Base-by-base conservation (phyloP, 164 flowering plant species). In the Aristolochia californica region DNA sequence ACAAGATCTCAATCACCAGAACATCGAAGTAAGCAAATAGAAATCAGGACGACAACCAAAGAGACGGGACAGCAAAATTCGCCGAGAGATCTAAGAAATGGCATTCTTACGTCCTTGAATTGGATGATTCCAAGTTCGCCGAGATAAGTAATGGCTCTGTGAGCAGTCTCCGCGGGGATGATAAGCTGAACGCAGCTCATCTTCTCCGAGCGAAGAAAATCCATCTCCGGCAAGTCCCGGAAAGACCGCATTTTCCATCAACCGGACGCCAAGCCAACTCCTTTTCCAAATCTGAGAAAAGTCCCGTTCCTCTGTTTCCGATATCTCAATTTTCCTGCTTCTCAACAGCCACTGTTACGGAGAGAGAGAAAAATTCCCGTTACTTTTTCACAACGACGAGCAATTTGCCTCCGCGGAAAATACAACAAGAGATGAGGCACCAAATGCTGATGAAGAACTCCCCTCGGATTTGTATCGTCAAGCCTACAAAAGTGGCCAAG, bases 201-300 rank as follows among this genome's bases (percentile, higher is more conserved):
- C 82, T 78, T 78, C 88, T 91, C 98, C 56, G 98, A 91, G 34
- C 98, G 85, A 85, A 91, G 76, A 74, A 85, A 81, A 80, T 91
- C 98, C 98, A 91, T 91, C 3, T 75, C 20, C 49, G 98, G 91
- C 70, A 85, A 62, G 43, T 73, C 74, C 60, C 78, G 78, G 45
- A 73, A 45, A 47, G 49, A n/a, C 53, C 26, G 43, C 63, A 61
- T 51, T 43, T 58, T 48, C 50, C 61, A 13, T 25, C 28, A 13
- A 27, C 38, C 56, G 56, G 43, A 30, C n/a, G 22, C 40, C 40
- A 12, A 1, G 7, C 40, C 40, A 34, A 34, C 40, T 34, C 7
- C 40, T 34, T 34, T 9, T 34, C 10, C 40, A 34, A 12, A 34
- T 34, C 40, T 34, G 40, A 34, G 10, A 34, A 34, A 7, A 34